Percentiles rank a stretch among this genome's conserved stretches.
Conservation (phyloP, 2,329 filamentous ascomycete species). For the Thielaviopsis ethacetica region DNA sequence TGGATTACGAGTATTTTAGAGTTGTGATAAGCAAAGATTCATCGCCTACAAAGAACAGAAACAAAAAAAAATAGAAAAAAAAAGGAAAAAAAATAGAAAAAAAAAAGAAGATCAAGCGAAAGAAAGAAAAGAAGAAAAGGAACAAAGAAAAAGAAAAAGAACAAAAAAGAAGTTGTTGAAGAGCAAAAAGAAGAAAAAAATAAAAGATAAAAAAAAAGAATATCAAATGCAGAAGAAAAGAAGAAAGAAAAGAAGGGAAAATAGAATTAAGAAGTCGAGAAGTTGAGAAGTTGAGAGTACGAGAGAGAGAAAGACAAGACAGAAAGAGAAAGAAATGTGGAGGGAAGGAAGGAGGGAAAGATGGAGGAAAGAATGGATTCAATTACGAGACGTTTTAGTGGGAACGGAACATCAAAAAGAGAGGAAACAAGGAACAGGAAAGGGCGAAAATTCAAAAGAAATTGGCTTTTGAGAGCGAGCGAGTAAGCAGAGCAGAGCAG, state of each 20-base stretch:
- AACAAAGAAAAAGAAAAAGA: not conserved
- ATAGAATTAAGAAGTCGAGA: not conserved
- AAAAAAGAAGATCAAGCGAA: constrained; percentile 2
- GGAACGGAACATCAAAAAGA: constrained; percentile 6
- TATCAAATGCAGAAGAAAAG: constrained; percentile 1
- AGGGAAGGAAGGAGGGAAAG: constrained; percentile 5
- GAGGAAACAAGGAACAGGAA: not conserved
- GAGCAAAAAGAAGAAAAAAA: not conserved
- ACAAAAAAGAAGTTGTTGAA: not conserved
- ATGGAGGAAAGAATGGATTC: constrained; percentile 7
- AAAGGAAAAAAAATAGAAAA: not conserved
- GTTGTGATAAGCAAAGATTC: not conserved
- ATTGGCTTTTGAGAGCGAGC: no score
- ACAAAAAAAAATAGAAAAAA: not conserved
- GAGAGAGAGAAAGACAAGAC: no score
- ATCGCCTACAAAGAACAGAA: not conserved
- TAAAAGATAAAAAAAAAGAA: constrained; percentile 5
- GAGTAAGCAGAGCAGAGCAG: no score
- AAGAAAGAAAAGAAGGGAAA: constrained; percentile 4
- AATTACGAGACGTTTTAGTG: constrained; percentile 7
- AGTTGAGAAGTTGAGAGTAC: no score
- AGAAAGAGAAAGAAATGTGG: constrained; percentile 2
- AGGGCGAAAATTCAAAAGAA: constrained; percentile 6
- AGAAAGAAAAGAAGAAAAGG: constrained; percentile 4
- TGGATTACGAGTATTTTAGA: no score